Conservation (phyloP, 768 basidiomycete genomes). For the Mycena maculata region DNA sequence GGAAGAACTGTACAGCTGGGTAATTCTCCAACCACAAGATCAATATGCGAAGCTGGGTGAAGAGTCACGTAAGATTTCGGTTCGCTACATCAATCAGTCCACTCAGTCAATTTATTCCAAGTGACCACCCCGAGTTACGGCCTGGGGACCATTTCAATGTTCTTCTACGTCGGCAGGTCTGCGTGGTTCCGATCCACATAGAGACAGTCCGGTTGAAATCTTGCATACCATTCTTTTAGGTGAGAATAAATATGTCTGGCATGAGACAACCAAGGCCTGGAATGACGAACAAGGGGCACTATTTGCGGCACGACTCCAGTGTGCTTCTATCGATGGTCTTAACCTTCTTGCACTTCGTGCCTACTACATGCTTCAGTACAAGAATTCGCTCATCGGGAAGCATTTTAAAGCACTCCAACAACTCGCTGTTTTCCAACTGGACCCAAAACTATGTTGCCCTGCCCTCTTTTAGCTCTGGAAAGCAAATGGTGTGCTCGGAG, state of each 20-base stretch:
- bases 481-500: conserved; percentile 34
- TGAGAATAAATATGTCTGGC: conserved; percentile 47
- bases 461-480: conserved; percentile 40
- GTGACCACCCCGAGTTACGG: neutral
- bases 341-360: conserved; percentile 39
- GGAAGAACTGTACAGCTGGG: conserved; percentile 9
- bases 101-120: neutral
- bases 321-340: conserved; percentile 41
- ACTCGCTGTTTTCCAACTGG: conserved; percentile 43
- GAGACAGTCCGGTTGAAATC: conserved; percentile 7
- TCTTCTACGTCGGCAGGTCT: neutral
- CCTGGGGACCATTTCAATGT: conserved; percentile 17
- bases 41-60: neutral
- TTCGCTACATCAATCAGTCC: neutral
- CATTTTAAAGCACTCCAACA: conserved; percentile 50
- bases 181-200: conserved; percentile 4
- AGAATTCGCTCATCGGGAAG: conserved; percentile 48
- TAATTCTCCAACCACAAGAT: conserved; percentile 6
- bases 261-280: conserved; percentile 39
- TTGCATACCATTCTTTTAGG: conserved; percentile 41
- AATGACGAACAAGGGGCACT: conserved; percentile 34
- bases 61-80: neutral
- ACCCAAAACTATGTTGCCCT: conserved; percentile 28
- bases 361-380: conserved; percentile 47
- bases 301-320: conserved; percentile 43